Percentiles rank a stretch among this genome's conserved stretches.
Evolutionary conservation across 2,329 filamentous ascomycete species (phyloP).

Genomic region (Xylaria sp.): DNA sequence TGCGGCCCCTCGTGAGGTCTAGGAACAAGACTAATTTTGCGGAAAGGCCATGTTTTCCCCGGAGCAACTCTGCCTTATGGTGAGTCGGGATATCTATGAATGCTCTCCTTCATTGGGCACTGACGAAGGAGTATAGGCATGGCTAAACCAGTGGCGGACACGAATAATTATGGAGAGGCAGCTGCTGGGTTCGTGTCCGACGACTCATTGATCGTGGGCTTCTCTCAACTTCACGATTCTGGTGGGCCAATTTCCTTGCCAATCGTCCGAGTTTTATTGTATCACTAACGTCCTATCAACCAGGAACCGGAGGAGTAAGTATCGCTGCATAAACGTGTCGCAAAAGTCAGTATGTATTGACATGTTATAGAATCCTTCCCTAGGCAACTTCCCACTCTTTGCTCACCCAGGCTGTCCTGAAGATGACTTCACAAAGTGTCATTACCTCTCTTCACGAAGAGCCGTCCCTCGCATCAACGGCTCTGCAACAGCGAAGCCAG

Average conservation of each 20-base stretch:
- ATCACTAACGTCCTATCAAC: conserved; percentile 8
- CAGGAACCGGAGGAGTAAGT: conserved; percentile 51
- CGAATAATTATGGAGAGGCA: conserved; percentile 44
- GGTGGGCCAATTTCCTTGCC: conserved; percentile 37
- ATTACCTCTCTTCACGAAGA: conserved; percentile 60
- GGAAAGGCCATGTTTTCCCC: conserved; percentile 50
- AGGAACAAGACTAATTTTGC: conserved; percentile 26
- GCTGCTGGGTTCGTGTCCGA: conserved; percentile 52
- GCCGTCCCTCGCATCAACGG: conserved; percentile 61
- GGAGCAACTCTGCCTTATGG: conserved; percentile 51
- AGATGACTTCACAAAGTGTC: conserved; percentile 62
- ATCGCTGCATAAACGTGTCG: not conserved
- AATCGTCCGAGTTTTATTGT: not conserved
- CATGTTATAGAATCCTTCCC: conserved; percentile 53
- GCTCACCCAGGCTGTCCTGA: conserved; percentile 61
- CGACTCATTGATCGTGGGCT: conserved; percentile 48
- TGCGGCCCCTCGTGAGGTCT: not conserved
- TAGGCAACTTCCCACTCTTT: conserved; percentile 66
- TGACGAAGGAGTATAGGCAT: conserved; percentile 45
- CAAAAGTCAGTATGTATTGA: conserved; percentile 34
- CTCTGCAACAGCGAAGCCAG: conserved; percentile 64
- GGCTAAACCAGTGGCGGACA: conserved; percentile 51
- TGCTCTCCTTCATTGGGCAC: not conserved
- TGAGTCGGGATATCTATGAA: conserved; percentile 26
- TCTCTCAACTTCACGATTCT: conserved; percentile 51